Evolutionary conservation across 2,329 filamentous ascomycete species (phyloP), one percentile per base, ranked within the genome.

Genomic region (Sarocladium oryzae): DNA sequence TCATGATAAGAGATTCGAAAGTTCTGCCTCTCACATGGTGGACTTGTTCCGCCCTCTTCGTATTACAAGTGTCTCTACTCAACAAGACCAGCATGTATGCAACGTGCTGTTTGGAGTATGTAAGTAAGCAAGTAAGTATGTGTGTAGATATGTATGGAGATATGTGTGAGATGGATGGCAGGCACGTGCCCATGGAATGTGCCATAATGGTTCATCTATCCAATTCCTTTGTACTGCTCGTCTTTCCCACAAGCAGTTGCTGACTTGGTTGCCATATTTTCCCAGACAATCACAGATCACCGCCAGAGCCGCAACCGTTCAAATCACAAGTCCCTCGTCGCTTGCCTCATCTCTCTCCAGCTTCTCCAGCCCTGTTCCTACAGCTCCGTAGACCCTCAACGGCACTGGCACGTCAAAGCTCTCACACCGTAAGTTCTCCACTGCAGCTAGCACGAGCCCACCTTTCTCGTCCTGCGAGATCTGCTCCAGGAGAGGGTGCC

Each of bases 361-460:
- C 54, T 71, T 71, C 63, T 82, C 79, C 53, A 82, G 62, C 7
- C 78, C 78, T 50, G 71, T 77, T 53, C 77, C 76, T 32, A 79
- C 74, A 16, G 80, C 79, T 36, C 82, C 82, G 61, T 95, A 96
- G 9, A 96, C 87, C 49, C 83, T 81, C 56, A 96, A 71, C 23
- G 90, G 90, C 41, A 96, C 89, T 30, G 84, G 82, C 41, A 95
- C 87, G 67, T 96, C 90, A 67, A 96, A 96, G 60, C 88, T 95
- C 71, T 96, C 90, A 60, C 89, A 92, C 8, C 84, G 78, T 49
- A 96, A 61, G 56, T 83, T 82, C 70, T 95, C 88, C 49, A 86
- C 81, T 0, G 88, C 88, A 15, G 89, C 88, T 49, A 91, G 74
- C 13, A 93, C 79, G 21, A 79, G 67, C 1, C 84, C 79, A 2